Percentiles rank a stretch among this genome's conserved stretches.
These are phyloP conservation scores for Globisporangium iwayamae DNA, from an alignment of 352 stramenopile species.

Conservation along the genomic window DNA sequence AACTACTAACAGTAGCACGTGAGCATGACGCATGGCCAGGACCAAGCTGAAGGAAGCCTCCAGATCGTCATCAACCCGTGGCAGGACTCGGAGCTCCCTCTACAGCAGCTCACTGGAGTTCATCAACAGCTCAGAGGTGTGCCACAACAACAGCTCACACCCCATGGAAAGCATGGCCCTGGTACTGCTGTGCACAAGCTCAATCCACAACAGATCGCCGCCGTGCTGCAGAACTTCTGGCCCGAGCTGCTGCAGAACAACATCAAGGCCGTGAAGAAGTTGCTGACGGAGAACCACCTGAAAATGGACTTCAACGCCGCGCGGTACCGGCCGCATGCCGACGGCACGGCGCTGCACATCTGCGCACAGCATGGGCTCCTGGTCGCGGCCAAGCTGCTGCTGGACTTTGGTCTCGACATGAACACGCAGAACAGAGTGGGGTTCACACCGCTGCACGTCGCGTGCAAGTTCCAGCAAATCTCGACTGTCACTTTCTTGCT, in stretches of 20 bases:
- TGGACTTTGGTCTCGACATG: slow-evolving; percentile 34
- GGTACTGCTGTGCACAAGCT: slow-evolving; percentile 20
- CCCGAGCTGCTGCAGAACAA: slow-evolving; percentile 44
- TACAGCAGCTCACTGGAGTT: background rate
- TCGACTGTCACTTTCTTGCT: slow-evolving; percentile 37
- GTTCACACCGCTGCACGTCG: slow-evolving; percentile 50
- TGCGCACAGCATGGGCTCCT: slow-evolving; percentile 55
- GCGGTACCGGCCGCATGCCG: slow-evolving; percentile 33
- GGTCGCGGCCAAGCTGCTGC: slow-evolving; percentile 34
- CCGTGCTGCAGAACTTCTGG: slow-evolving; percentile 55
- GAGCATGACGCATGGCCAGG: background rate
- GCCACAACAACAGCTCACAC: background rate
- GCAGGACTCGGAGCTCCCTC: background rate
- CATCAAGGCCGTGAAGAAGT: slow-evolving; percentile 38
- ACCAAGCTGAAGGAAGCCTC: background rate
- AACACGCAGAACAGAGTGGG: slow-evolving; percentile 52
- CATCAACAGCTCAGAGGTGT: background rate
- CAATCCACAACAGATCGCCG: slow-evolving; percentile 35
- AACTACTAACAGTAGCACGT: no score
- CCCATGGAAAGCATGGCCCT: background rate
- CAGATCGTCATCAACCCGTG: background rate
- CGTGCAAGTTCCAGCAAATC: slow-evolving; percentile 45
- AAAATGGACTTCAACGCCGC: slow-evolving; percentile 39
- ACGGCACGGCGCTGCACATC: slow-evolving; percentile 47
- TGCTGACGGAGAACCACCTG: slow-evolving; percentile 30